phyloP scores from a whole-genome alignment of 352 stramenopile genomes.

The Globisporangium spiculum region DNA sequence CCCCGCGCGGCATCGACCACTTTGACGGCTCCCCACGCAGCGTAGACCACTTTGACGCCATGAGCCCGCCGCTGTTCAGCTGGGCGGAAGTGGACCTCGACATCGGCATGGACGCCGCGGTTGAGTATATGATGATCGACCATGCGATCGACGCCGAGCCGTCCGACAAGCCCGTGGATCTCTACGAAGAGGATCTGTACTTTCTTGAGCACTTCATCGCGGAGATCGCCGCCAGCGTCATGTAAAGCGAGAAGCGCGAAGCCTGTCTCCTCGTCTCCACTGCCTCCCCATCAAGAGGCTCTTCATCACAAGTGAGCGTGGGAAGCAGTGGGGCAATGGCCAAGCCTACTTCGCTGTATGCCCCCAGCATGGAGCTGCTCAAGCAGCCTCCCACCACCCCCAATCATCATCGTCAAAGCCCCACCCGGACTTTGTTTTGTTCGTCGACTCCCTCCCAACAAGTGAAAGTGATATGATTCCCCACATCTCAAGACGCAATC shows the following conservation, averaged over 20 bases:
- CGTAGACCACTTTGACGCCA: conserved; percentile 43
- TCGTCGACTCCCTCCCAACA: background rate
- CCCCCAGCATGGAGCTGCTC: background rate
- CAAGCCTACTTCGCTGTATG: background rate
- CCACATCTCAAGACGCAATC: background rate
- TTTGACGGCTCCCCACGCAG: conserved; percentile 39
- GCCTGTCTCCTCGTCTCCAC: background rate
- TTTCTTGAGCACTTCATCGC: conserved; percentile 82
- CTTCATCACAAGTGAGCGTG: background rate
- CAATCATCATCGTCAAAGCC: conserved; percentile 1
- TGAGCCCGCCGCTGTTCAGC: conserved; percentile 39
- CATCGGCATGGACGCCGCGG: conserved; percentile 61
- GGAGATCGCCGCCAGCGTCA: conserved; percentile 53
- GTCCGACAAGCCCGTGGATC: conserved; percentile 65
- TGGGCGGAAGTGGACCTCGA: conserved; percentile 77
- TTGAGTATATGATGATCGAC: conserved; percentile 81
- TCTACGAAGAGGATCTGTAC: conserved; percentile 78
- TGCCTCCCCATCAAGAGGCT: background rate
- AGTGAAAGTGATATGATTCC: conserved; percentile 8
- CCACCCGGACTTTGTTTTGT: conserved; percentile 1
- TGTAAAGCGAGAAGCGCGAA: conserved; percentile 17
- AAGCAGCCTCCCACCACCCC: background rate
- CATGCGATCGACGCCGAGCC: conserved; percentile 72
- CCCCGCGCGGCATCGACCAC: conserved; percentile 51
- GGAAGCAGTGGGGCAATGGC: background rate